Base-by-base conservation (phyloP, 257 asterid genomes). In the Nicotiana knightiana region DNA sequence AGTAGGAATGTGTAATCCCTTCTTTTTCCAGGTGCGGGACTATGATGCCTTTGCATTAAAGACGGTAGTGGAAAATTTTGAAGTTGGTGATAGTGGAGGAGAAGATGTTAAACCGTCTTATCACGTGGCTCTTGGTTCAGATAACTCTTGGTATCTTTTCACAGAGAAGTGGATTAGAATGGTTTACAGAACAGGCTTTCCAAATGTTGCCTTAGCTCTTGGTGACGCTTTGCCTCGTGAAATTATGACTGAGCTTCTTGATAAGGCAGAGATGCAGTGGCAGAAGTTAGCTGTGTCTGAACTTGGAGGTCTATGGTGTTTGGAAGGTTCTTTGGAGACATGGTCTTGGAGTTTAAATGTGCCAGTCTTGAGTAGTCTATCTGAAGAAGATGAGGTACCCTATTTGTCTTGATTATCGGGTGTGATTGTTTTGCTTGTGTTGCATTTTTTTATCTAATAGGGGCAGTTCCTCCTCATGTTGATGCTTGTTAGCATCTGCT, bases 301-400 rank as follows among this genome's bases (percentile, higher is more conserved):
- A 80, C 86, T 91, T 83, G 98, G 99, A 81, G 94, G 91, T 83
- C 88, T 96, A 39, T 94, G 97, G 98, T 81, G 91, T 92, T 93
- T 88, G 97, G 98, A 93, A 80, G 99, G 99, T 87, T 94, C 98
- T 80, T 93, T 94, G 8, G 98, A 96, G 88, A 96, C 98, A 16
- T 96, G 99, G 99, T 94, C 99, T 83, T 96, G 99, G 98, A 96
- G 99, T 88, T 88, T 96, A 87, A 96, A 96, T 66, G 99, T 96
- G 84, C 98, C 97, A 71, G 97, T 96, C 59, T 85, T 91, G 83
- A 96, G 96, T 87, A 96, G 97, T 89, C 97, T 96, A 84, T 93
- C 97, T 61, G 93, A 90, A 85, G 97, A 93, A 39, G 97, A 93
- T 87, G 97, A 92, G 98, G 98, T 94, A 88, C 87, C 83, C 79